Percentiles rank a stretch among this genome's conserved stretches.
Conservation (phyloP, 257 asterid genomes). For the Jasminum sambac region DNA sequence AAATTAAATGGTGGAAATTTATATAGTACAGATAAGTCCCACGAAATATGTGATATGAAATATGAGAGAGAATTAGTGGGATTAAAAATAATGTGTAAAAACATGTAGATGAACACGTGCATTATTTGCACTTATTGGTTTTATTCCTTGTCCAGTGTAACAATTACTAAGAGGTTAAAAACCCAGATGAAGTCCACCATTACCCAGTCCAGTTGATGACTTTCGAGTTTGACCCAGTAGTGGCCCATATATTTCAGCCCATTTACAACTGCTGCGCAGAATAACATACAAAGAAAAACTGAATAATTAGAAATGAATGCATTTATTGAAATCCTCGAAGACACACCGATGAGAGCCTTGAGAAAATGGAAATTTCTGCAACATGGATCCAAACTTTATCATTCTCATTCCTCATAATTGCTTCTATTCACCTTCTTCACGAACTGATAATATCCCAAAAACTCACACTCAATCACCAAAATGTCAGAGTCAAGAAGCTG, state of each 20-base stretch:
- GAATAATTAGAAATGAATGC: neutral
- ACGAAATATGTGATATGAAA: too few species aligned
- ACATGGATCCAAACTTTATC: slow-evolving; percentile 55
- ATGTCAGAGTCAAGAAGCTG: slow-evolving; percentile 50
- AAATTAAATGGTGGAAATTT: too few species aligned
- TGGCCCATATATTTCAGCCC: neutral
- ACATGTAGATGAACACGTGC: too few species aligned
- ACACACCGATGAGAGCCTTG: neutral
- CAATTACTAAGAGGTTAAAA: too few species aligned
- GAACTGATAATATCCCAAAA: slow-evolving; percentile 42
- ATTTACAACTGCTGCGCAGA: neutral
- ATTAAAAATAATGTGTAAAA: too few species aligned
- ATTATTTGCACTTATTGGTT: too few species aligned
- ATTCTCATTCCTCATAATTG: slow-evolving; percentile 36
- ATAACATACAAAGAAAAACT: neutral
- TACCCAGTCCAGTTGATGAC: neutral
- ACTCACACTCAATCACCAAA: slow-evolving; percentile 45
- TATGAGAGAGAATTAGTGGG: too few species aligned
- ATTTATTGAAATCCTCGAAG: neutral
- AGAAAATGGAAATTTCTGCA: slow-evolving; percentile 32
- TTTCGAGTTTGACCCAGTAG: neutral
- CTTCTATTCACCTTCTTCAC: slow-evolving; percentile 43
- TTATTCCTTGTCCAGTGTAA: too few species aligned
- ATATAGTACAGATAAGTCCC: too few species aligned
- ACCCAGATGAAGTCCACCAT: neutral